phyloP scores from a whole-genome alignment of 2,329 filamentous ascomycete species.

The Cladophialophora yegresii region DNA sequence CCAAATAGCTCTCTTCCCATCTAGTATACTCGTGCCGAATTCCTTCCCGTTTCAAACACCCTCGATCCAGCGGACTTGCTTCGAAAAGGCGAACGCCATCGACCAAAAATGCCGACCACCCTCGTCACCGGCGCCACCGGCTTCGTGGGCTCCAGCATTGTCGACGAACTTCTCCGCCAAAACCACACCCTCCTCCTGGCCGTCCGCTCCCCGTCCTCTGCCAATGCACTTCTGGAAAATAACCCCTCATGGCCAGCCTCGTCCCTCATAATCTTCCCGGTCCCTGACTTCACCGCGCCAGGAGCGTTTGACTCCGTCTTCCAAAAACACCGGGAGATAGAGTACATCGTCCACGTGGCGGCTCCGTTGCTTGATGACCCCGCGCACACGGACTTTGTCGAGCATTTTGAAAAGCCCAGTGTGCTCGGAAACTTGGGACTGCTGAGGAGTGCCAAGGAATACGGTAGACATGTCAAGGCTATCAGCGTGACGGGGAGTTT shows the following conservation, averaged over 20 bases:
- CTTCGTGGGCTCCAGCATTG: conserved; percentile 80
- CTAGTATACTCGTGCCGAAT: not conserved
- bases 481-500: conserved; percentile 29
- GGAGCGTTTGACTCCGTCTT: conserved; percentile 68
- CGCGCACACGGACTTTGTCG: conserved; percentile 21
- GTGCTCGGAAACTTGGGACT: conserved; percentile 25
- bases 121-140: conserved; percentile 81
- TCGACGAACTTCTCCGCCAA: conserved; percentile 66
- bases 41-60: not conserved
- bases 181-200: conserved; percentile 64
- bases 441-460: conserved; percentile 19
- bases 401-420: conserved; percentile 29
- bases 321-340: conserved; percentile 64
- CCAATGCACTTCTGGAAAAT: conserved; percentile 58
- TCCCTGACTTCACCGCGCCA: conserved; percentile 69
- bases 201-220: conserved; percentile 62
- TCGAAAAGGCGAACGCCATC: not conserved
- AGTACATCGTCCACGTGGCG: conserved; percentile 72
- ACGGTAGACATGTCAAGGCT: conserved; percentile 27
- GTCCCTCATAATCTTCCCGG: conserved; percentile 64
- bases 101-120: conserved; percentile 53
- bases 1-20: not conserved
- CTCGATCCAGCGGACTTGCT: not conserved
- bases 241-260: conserved; percentile 55
- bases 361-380: conserved; percentile 71